Conservation (phyloP, 208 protist genomes). For the Wallacemonas sp. region DNA sequence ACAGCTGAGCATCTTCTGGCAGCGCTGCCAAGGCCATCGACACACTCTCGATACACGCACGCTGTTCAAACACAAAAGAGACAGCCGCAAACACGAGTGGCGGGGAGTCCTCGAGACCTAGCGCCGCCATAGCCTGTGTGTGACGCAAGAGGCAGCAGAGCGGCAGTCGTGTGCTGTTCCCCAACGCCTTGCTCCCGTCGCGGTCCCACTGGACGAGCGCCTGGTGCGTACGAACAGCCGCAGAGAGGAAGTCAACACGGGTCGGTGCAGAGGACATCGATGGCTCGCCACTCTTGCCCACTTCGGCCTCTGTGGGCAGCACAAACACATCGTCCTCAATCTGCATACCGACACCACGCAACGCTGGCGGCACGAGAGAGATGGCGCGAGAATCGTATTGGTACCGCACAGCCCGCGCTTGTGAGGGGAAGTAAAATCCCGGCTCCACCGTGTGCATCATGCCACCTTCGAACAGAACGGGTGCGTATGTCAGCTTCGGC, state of each 20-base stretch:
- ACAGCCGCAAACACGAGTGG: slow-evolving; percentile 15
- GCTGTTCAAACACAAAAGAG: slow-evolving; percentile 43
- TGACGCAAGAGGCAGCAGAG: slow-evolving; percentile 11
- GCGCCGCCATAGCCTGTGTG: neutral
- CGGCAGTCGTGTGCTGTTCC: neutral
- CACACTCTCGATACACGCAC: slow-evolving; percentile 34
- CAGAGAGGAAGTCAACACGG: slow-evolving; percentile 14
- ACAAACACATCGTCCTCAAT: slow-evolving; percentile 65
- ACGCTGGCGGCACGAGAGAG: slow-evolving; percentile 15
- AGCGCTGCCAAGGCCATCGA: too few relatives aligned
- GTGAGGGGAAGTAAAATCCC: slow-evolving; percentile 50
- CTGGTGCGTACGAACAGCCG: slow-evolving; percentile 2
- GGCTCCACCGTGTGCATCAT: slow-evolving; percentile 77
- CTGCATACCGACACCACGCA: slow-evolving; percentile 43
- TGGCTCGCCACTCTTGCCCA: neutral
- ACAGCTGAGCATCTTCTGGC: too few relatives aligned
- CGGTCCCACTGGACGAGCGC: neutral
- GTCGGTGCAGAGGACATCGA: neutral
- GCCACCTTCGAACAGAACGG: slow-evolving; percentile 27
- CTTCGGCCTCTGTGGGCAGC: slow-evolving; percentile 19
- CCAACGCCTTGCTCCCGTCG: neutral
- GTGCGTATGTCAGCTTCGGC: slow-evolving; percentile 6
- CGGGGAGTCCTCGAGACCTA: neutral
- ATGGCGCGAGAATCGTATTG: slow-evolving; percentile 14
- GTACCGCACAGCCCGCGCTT: slow-evolving; percentile 14